These are phyloP conservation scores for Rhinocladiella similis DNA, from an alignment of 2,329 filamentous ascomycete species.

Conservation along the genomic window DNA sequence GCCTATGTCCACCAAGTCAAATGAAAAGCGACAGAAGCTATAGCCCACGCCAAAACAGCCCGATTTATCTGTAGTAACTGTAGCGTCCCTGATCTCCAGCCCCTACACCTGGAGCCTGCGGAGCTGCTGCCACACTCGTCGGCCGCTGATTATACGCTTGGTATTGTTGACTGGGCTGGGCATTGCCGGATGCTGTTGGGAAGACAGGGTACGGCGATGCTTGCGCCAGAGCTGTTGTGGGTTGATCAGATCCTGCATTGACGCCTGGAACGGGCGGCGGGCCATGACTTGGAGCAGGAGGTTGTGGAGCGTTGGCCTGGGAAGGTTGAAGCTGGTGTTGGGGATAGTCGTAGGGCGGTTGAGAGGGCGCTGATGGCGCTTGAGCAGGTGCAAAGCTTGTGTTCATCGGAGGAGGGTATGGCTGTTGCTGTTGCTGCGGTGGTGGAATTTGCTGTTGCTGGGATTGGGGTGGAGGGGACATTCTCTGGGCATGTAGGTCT, in stretches of 20 bases:
- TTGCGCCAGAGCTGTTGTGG: slow-evolving; percentile 13
- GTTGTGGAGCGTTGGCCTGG: slow-evolving; percentile 2
- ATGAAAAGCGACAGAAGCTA: too few relatives aligned
- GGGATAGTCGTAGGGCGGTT: slow-evolving; percentile 21
- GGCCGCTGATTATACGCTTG: slow-evolving; percentile 27
- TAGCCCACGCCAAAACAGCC: too few relatives aligned
- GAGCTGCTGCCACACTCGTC: slow-evolving; percentile 12
- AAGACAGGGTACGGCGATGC: slow-evolving; percentile 21
- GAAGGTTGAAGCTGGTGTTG: neutral
- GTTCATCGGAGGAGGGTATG: slow-evolving; percentile 75
- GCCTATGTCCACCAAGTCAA: too few relatives aligned
- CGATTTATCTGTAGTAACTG: slow-evolving; percentile 18
- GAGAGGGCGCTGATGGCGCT: slow-evolving; percentile 14
- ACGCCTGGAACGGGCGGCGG: slow-evolving; percentile 19
- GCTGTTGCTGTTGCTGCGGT: slow-evolving; percentile 61
- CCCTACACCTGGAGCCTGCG: slow-evolving; percentile 6
- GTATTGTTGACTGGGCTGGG: slow-evolving; percentile 21
- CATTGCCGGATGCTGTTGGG: slow-evolving; percentile 1
- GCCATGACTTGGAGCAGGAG: slow-evolving; percentile 21
- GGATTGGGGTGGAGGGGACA: slow-evolving; percentile 5
- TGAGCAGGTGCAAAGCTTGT: slow-evolving; percentile 56
- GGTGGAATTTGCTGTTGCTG: slow-evolving; percentile 9
- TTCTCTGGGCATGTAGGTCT: slow-evolving; percentile 14
- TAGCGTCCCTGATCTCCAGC: neutral
- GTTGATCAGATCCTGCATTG: slow-evolving; percentile 2